These are phyloP conservation scores for Seminavis robusta DNA, from an alignment of 108 stramenopile genomes.

Conservation along the genomic window DNA sequence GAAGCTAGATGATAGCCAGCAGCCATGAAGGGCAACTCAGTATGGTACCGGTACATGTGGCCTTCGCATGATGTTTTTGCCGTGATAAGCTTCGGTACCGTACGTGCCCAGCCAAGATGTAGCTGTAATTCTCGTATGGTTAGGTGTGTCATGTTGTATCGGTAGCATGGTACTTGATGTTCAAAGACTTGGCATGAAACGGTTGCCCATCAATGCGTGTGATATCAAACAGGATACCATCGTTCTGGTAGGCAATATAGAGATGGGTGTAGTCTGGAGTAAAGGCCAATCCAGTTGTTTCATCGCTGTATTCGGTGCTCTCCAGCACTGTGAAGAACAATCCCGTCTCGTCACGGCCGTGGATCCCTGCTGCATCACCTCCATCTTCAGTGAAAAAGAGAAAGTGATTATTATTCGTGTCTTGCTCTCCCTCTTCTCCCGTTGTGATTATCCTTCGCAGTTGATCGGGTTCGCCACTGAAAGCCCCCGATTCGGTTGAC, in stretches of 20 bases:
- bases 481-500: conserved; percentile 17
- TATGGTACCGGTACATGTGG: no score
- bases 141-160: no score
- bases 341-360: conserved; percentile 31
- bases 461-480: conserved; percentile 29
- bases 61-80: no score
- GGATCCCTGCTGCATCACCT: conserved; percentile 30
- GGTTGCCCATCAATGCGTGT: conserved; percentile 46
- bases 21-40: no score
- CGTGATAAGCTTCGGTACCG: no score
- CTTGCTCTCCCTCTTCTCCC: conserved; percentile 5
- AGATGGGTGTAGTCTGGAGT: conserved; percentile 46
- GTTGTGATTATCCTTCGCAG: no score
- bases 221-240: conserved; percentile 37
- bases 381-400: conserved; percentile 58
- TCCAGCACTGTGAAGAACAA: conserved; percentile 36
- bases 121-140: no score
- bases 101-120: no score
- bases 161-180: conserved; percentile 22
- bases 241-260: conserved; percentile 50
- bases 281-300: conserved; percentile 60
- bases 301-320: conserved; percentile 18
- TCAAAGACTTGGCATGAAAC: conserved; percentile 16
- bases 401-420: no score
- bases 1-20: no score